Base-by-base conservation (phyloP, 257 asterid species). In the Lycium barbarum region DNA sequence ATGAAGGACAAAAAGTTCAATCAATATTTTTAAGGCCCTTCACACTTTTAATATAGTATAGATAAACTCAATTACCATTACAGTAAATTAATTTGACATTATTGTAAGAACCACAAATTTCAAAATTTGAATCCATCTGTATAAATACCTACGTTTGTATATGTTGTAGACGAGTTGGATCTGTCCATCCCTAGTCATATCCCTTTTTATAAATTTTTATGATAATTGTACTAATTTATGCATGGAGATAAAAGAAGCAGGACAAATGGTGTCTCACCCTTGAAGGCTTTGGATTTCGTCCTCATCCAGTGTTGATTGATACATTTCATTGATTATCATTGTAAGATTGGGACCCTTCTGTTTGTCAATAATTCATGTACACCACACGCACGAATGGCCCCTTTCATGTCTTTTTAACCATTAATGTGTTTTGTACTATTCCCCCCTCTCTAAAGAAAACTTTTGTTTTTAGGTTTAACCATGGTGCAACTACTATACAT, bases 351-450 rank as follows among this genome's bases (percentile, higher is more conserved):
- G 76, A 47, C 84, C 84, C 76, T 13, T 47, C 9, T 38, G 36
- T 43, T 12, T 43, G 4, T 55, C 83, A 54, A 1, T 86, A 76
- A 18, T 87, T 81, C 87, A 63, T 26, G 9, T 45, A 54, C 73
- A 54, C 83, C 86, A 67, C 53, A 74, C 85, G 72, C 84, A 81
- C 58, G 74, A 63, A 33, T 61, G 59, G 54, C 72, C 62, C 18
- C 7, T 20, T 6, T 80, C 18, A 4, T 62, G 66, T 45, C 83
- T 15, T 59, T 53, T 51, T 51, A n/a, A 61, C 36, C 20, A 74
- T 84, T 72, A 47, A 71, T 83, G 67, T 40, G 33, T n/a, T 72
- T 26, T 83, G 81, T 73, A 73, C 40, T 76, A 40, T 17, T 76
- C 11, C 18, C 17, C 54, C 61, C 15, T 49, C 9, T 49, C 70